These are phyloP conservation scores for Debaryomyces singareniensis DNA, from an alignment of 1,139 yeast genomes.

Conservation along the genomic window DNA sequence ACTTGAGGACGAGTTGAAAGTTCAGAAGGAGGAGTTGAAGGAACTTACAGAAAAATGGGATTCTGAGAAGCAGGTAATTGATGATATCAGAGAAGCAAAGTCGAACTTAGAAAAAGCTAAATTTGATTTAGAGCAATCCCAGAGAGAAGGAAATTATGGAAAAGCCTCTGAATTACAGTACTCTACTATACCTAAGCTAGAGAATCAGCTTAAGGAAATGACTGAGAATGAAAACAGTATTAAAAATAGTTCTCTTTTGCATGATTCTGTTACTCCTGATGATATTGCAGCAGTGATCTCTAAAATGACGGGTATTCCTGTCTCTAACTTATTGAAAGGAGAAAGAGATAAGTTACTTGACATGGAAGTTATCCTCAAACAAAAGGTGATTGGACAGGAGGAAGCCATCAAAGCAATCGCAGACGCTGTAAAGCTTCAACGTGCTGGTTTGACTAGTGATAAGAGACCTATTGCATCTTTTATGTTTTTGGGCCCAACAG, in stretches of 20 bases:
- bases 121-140: conserved; percentile 74
- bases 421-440: conserved; percentile 90
- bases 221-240: conserved; percentile 35
- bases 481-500: conserved; percentile 95
- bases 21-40: conserved; percentile 57
- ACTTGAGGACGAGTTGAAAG: conserved; percentile 58
- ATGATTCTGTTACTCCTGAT: conserved; percentile 89
- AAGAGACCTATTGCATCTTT: conserved; percentile 94
- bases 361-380: conserved; percentile 76
- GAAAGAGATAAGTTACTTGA: conserved; percentile 84
- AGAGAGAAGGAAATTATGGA: conserved; percentile 80
- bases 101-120: conserved; percentile 78
- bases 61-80: conserved; percentile 67
- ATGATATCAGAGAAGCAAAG: conserved; percentile 70
- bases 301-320: conserved; percentile 94
- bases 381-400: conserved; percentile 89
- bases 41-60: conserved; percentile 85
- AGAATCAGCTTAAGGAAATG: conserved; percentile 44
- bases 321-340: conserved; percentile 85
- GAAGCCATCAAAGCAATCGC: conserved; percentile 86
- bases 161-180: conserved; percentile 87
- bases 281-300: conserved; percentile 91
- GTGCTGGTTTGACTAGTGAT: conserved; percentile 93
- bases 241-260: conserved; percentile 42
- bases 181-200: conserved; percentile 75